Base-by-base conservation (phyloP, 1,284 basidiomycete genomes). In the Quambalaria eucalypti region DNA sequence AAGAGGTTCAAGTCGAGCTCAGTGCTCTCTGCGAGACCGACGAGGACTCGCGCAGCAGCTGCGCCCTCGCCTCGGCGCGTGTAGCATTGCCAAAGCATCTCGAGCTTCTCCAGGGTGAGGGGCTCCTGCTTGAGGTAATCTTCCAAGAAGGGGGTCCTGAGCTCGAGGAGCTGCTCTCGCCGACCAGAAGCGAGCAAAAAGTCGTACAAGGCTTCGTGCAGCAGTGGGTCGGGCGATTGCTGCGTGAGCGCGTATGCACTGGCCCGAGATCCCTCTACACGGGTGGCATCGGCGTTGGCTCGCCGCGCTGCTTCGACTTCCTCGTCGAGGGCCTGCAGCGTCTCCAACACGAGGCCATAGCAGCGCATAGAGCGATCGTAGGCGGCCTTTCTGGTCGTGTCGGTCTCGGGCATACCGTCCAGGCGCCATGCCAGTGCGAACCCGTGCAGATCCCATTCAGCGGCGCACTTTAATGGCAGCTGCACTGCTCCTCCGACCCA, bases 41-140 rank as follows among this genome's bases (percentile, higher is more conserved):
- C 82, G 48, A 98, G 82, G 2, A 95, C 86, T 72, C 88, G 85
- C 2, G 93, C 91, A 1, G 95, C 93, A 0, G 87, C 87, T 66
- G 88, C 86, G 69, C 92, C 88, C 39, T 67, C 60, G 38, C 64
- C 70, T 33, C 62, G 59, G 10, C 68, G 57, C 49, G 93, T 89
- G 72, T 96, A 95, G 77, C 88, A 93, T 72, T 96, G 90, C 93
- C 95, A 98, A 3, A 98, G 78, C 5, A 98, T 77, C 71, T 98
- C 89, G 67, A 85, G 86, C 73, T 93, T 88, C 64, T 87, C 81
- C 9, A 86, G 83, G 0, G 85, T 85, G 1, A 82, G 77, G n/a
- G 90, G 90, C 57, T 88, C 87, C 57, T 87, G 82, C 61, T 82
- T 81, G 28, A 98, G 83, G 77, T 93, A 91, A 12, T 83, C 82